phyloP scores from a whole-genome alignment of 805 yeast genomes.

The Candida coleopterorum region DNA sequence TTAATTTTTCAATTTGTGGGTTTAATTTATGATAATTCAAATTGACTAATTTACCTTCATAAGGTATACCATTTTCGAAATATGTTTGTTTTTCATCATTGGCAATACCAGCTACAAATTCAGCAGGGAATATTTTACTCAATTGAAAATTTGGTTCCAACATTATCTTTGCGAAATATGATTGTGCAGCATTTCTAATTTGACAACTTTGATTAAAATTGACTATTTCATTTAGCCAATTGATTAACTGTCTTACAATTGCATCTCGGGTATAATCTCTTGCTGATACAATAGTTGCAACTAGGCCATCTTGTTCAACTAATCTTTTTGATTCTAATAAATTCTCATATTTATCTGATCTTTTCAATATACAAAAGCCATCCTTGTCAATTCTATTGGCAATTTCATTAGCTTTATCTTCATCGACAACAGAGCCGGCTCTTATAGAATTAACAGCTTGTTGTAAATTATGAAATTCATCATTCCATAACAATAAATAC shows the following conservation, averaged over 20 bases:
- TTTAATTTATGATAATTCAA: conserved; percentile 16
- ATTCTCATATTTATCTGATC: conserved; percentile 17
- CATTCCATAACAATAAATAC: conserved; percentile 68
- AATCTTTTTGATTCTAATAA: conserved; percentile 30
- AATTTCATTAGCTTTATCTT: conserved; percentile 24
- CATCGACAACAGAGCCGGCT: conserved; percentile 24
- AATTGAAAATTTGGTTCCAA: conserved; percentile 31
- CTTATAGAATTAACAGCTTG: conserved; percentile 48
- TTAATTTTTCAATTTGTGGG: conserved; percentile 10
- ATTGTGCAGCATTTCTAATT: conserved; percentile 19
- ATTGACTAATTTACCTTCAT: conserved; percentile 23
- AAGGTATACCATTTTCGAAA: conserved; percentile 29
- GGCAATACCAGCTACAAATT: conserved; percentile 17
- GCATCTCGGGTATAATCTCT: conserved; percentile 49
- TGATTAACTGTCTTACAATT: conserved; percentile 39
- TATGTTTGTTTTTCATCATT: conserved; percentile 16
- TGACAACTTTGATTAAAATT: conserved; percentile 14
- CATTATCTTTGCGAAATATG: conserved; percentile 39
- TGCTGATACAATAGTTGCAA: conserved; percentile 50
- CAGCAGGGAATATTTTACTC: conserved; percentile 23
- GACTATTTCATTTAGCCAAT: conserved; percentile 46
- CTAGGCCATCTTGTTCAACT: conserved; percentile 46
- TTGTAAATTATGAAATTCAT: conserved; percentile 61
- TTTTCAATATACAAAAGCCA: conserved; percentile 48
- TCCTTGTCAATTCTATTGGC: conserved; percentile 44